A percentile compares a stretch with the other conserved stretches of the same genome.
phyloP scores from a whole-genome alignment of 305 asterid species.

The Ajuga reptans region DNA sequence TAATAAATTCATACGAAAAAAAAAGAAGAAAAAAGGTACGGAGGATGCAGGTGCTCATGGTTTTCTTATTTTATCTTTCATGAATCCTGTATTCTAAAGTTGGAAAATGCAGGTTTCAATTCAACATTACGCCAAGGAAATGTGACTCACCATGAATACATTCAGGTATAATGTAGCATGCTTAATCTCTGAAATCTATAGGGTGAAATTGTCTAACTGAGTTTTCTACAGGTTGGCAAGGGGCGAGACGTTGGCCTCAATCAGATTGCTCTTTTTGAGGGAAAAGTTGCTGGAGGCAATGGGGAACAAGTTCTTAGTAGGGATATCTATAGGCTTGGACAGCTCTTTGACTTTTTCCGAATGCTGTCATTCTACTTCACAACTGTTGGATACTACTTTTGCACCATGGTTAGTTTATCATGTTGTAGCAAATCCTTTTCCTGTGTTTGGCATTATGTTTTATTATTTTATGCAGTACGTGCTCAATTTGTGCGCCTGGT shows the following conservation, averaged over 20 bases:
- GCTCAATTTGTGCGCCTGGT: constrained; percentile 14
- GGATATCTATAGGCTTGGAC: constrained; percentile 90
- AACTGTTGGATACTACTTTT: constrained; percentile 88
- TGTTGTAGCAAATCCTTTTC: constrained; percentile 13
- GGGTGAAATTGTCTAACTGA: constrained; percentile 24
- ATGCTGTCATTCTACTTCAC: constrained; percentile 92
- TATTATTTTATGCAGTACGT: neutral
- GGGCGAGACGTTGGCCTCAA: constrained; percentile 89
- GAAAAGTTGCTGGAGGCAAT: constrained; percentile 94
- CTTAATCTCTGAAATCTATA: constrained; percentile 3
- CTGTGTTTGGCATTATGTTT: constrained; percentile 11
- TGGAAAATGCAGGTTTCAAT: constrained; percentile 72
- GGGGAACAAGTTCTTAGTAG: constrained; percentile 95
- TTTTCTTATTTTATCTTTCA: neutral
- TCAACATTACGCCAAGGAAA: constrained; percentile 95
- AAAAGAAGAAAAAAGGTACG: too few species aligned
- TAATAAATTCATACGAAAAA: too few species aligned
- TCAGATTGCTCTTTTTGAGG: constrained; percentile 92
- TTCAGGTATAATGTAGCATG: constrained; percentile 53
- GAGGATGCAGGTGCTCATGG: constrained; percentile 3
- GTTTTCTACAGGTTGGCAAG: constrained; percentile 63
- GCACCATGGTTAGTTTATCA: constrained; percentile 68
- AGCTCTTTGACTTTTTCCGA: constrained; percentile 87
- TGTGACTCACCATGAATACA: constrained; percentile 93
- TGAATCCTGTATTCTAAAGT: constrained; percentile 8